Percentiles rank a stretch among this genome's conserved stretches.
Evolutionary conservation across 306 rosid species (phyloP).

Genomic region (Sindora glabra): DNA sequence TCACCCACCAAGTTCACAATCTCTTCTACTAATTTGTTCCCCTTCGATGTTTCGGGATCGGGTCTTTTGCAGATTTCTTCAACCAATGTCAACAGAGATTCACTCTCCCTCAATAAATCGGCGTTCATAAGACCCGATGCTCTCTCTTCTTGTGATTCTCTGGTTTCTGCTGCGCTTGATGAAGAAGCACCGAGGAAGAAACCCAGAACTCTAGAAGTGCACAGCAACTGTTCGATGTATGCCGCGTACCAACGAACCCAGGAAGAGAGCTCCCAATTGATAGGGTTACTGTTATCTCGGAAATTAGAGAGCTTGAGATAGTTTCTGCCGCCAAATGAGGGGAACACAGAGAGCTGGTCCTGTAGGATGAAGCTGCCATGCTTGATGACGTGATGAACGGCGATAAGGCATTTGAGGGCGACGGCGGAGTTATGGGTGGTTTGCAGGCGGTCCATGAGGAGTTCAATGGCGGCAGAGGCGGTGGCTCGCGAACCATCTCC

Average conservation of each 20-base stretch:
- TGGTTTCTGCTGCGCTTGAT: not conserved
- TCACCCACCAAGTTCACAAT: constrained; percentile 32
- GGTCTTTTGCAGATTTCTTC: constrained; percentile 46
- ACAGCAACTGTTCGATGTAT: constrained; percentile 49
- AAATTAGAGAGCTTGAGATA: constrained; percentile 89
- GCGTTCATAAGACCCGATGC: constrained; percentile 30
- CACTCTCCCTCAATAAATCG: constrained; percentile 43
- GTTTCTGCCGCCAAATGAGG: constrained; percentile 70
- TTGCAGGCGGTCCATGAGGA: constrained; percentile 78
- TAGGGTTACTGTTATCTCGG: constrained; percentile 38
- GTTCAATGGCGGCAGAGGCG: constrained; percentile 54
- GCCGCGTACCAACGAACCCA: constrained; percentile 86
- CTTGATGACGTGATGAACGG: constrained; percentile 53
- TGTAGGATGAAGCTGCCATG: constrained; percentile 74
- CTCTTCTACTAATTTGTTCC: constrained; percentile 41
- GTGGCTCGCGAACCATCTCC: constrained; percentile 74
- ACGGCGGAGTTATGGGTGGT: constrained; percentile 66
- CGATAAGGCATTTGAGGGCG: constrained; percentile 83
- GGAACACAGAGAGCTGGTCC: constrained; percentile 78
- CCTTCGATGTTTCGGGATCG: not conserved
- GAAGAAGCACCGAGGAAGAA: constrained; percentile 34
- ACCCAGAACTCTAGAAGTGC: constrained; percentile 42
- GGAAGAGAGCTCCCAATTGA: constrained; percentile 62
- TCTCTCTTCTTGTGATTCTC: constrained; percentile 27
- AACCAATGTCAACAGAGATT: constrained; percentile 37